Conservation (phyloP, 345 rosid genomes). For the Anastatica hierochuntica region DNA sequence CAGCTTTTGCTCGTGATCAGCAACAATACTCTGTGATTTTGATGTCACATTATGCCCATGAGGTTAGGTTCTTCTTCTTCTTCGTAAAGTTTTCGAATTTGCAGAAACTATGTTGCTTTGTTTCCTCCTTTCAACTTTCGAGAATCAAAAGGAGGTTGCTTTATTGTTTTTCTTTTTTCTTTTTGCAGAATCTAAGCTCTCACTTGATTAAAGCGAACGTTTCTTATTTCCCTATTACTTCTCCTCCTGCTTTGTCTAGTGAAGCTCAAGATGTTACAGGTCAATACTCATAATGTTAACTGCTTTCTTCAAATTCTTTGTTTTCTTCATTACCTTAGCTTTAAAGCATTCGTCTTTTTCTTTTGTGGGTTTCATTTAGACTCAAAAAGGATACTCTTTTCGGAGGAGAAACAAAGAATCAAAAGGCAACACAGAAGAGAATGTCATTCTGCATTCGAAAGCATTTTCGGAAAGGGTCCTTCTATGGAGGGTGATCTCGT, state of each 20-base stretch:
- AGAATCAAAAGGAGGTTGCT: neutral
- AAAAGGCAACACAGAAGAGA: constrained; percentile 50
- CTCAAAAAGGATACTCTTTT: constrained; percentile 20
- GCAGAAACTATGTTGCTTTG: constrained; percentile 3
- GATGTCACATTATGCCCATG: constrained; percentile 69
- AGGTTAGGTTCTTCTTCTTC: no score
- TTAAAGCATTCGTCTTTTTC: neutral
- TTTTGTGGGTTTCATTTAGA: constrained; percentile 21
- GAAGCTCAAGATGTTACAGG: constrained; percentile 27
- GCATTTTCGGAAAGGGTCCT: constrained; percentile 41
- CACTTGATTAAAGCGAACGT: constrained; percentile 41
- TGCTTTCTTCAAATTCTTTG: neutral
- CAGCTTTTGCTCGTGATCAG: constrained; percentile 60
- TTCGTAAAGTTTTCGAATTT: neutral
- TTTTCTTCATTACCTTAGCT: neutral
- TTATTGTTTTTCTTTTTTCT: no score
- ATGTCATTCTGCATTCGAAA: constrained; percentile 45
- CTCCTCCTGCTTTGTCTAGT: constrained; percentile 62
- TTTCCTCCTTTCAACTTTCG: neutral
- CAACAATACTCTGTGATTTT: constrained; percentile 42
- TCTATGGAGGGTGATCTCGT: constrained; percentile 55
- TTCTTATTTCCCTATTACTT: constrained; percentile 34
- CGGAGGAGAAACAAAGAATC: constrained; percentile 30
- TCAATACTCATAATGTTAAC: constrained; percentile 4
- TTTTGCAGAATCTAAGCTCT: constrained; percentile 42